These are phyloP conservation scores for Globisporangium rhizosaccharum DNA, from an alignment of 352 stramenopile genomes.

Conservation along the genomic window DNA sequence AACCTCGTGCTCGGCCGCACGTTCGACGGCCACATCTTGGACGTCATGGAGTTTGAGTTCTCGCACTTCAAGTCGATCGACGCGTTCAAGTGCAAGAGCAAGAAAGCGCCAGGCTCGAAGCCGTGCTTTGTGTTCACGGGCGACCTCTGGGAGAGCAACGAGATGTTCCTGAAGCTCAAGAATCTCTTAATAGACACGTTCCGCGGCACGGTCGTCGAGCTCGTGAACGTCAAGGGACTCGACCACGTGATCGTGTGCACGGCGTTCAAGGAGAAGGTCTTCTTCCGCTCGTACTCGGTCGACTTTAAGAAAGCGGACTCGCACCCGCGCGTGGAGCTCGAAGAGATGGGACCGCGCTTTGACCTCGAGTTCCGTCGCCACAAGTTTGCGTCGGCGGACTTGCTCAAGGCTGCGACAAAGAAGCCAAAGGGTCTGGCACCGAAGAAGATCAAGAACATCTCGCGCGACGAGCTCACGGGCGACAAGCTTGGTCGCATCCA, in stretches of 20 bases:
- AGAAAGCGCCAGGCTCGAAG: constrained; percentile 93
- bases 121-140: constrained; percentile 94
- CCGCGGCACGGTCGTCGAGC: constrained; percentile 94
- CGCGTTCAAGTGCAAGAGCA: constrained; percentile 91
- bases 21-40: constrained; percentile 97
- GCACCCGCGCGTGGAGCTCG: constrained; percentile 82
- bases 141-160: constrained; percentile 91
- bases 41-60: constrained; percentile 97
- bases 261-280: constrained; percentile 87
- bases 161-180: constrained; percentile 91
- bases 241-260: constrained; percentile 98
- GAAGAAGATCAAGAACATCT: constrained; percentile 98
- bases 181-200: constrained; percentile 97
- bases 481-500: constrained; percentile 98
- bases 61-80: constrained; percentile 93
- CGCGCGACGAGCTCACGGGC: constrained; percentile 94
- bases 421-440: constrained; percentile 88
- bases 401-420: constrained; percentile 95
- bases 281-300: constrained; percentile 96
- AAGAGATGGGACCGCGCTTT: constrained; percentile 89
- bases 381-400: constrained; percentile 93
- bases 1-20: constrained; percentile 97
- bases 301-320: constrained; percentile 90
- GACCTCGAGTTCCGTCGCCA: constrained; percentile 91
- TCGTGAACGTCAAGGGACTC: constrained; percentile 93